Conservation (phyloP, 73 alveolate genomes). For the Uronychia setigera region DNA sequence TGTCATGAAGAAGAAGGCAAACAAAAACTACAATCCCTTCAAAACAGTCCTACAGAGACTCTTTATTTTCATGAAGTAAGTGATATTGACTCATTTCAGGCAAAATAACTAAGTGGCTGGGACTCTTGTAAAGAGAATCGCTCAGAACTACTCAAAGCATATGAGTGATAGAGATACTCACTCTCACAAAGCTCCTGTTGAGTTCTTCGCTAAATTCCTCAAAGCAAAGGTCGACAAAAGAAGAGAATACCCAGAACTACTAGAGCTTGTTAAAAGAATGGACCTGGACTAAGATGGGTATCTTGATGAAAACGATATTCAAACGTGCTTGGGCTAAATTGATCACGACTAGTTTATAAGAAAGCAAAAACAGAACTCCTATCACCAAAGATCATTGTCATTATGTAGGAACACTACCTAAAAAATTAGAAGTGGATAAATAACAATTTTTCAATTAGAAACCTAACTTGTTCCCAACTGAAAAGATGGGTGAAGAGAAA, state of each 20-base stretch:
- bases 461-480: constrained; percentile 22
- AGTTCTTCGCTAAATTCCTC: constrained; percentile 53
- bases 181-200: constrained; percentile 14
- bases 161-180: constrained; percentile 7
- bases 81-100: constrained; percentile 7
- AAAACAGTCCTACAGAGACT: constrained; percentile 41
- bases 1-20: constrained; percentile 25
- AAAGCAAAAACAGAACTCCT: not conserved
- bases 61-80: constrained; percentile 48
- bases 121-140: not conserved
- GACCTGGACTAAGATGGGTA: constrained; percentile 62
- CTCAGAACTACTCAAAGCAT: not conserved
- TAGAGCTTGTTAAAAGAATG: constrained; percentile 19
- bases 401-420: not conserved
- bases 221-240: constrained; percentile 59
- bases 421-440: not conserved
- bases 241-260: constrained; percentile 38
- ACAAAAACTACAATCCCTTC: constrained; percentile 66
- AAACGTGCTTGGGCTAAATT: constrained; percentile 37
- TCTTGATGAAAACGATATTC: constrained; percentile 33
- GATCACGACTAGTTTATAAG: constrained; percentile 24
- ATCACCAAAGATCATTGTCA: not conserved
- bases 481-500: constrained; percentile 18
- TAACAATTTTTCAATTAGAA: too few species aligned
- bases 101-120: constrained; percentile 35